Base-by-base conservation (phyloP, 108 stramenopile genomes). In the Aurantiochytrium sp. region DNA sequence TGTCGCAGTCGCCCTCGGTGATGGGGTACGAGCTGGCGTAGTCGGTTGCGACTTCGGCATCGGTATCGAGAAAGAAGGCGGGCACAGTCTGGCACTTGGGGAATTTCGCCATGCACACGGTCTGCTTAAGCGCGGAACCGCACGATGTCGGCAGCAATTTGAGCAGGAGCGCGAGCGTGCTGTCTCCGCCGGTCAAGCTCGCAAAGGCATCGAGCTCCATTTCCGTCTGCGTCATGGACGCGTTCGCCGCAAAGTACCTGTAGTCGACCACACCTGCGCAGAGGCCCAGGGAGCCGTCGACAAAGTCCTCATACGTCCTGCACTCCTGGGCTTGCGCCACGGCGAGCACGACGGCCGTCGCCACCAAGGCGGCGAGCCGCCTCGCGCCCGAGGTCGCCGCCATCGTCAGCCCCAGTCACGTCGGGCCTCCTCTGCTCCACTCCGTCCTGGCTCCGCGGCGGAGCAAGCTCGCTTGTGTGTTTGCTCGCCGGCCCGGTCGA, bases 191-290 rank as follows among this genome's bases (percentile, higher is more conserved):
- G 16, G 76, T 83, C 49, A 53, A 45, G 12, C 8, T n/a, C 4
- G 12, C 76, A 23, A 21, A 83, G 16, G 76, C 76, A 2, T 83
- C 76, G 25, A 53, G 6, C 51, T 83, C 76, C n/a, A 83, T 14
- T 16, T 83, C 76, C 4, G 51, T 6, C 76, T 83, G 76, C 10
- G 76, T 53, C 4, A n/a, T 3, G 64, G 25, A 14, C 45, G 76
- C 19, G 76, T 53, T 35, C 21, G 14, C 42, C n/a, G 76, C 76
- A 23, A 8, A 83, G 76, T 83, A 83, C 49, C 10, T 12, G 51
- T 83, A 83, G 51, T 83, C 76, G 23, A 83, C 76, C 18, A 83
- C 76, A 12, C 76, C 76, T 6, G 76, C 76, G 76, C 76, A 83
- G 25, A 83, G 51, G 14, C 76, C 76, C 2, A 83, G 51, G 10